These are phyloP conservation scores for Picea mariana DNA, from an alignment of 83 land plant genomes.

Conservation along the genomic window DNA sequence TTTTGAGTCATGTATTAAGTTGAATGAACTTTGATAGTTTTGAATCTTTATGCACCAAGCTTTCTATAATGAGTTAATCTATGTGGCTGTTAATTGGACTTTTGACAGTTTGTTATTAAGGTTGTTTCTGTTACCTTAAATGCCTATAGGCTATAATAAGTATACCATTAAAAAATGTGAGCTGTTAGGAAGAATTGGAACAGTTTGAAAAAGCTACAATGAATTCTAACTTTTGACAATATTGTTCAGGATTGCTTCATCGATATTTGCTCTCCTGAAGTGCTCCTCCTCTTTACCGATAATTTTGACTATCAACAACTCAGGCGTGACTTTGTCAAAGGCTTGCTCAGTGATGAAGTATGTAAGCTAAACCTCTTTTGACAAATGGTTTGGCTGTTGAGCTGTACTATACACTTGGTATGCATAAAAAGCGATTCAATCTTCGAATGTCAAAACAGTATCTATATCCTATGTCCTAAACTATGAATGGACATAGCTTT, in stretches of 20 bases:
- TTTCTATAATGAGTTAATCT: background rate
- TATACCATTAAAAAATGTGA: background rate
- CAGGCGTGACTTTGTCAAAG: constrained; percentile 89
- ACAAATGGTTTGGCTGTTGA: background rate
- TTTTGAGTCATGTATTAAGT: background rate
- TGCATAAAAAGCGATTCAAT: background rate
- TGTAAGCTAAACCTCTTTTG: constrained; percentile 11
- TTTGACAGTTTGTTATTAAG: background rate
- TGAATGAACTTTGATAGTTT: background rate
- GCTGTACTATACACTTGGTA: background rate
- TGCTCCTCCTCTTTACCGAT: constrained; percentile 78
- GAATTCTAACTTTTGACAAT: constrained; percentile 10
- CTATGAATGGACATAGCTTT: background rate
- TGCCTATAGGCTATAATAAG: too few species aligned
- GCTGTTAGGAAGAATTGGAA: constrained; percentile 7
- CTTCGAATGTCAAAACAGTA: background rate
- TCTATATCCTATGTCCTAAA: background rate
- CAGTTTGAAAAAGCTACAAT: background rate
- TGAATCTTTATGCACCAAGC: background rate
- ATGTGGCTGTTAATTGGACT: background rate
- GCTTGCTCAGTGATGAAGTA: constrained; percentile 89
- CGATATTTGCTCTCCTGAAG: constrained; percentile 91
- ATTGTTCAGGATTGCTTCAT: constrained; percentile 84
- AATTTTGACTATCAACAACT: constrained; percentile 96
- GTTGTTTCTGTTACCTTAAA: background rate